Evolutionary conservation across 176 grass and related monocot genomes (phyloP), one percentile per base, ranked within the genome.

Genomic region (Ananas comosus): DNA sequence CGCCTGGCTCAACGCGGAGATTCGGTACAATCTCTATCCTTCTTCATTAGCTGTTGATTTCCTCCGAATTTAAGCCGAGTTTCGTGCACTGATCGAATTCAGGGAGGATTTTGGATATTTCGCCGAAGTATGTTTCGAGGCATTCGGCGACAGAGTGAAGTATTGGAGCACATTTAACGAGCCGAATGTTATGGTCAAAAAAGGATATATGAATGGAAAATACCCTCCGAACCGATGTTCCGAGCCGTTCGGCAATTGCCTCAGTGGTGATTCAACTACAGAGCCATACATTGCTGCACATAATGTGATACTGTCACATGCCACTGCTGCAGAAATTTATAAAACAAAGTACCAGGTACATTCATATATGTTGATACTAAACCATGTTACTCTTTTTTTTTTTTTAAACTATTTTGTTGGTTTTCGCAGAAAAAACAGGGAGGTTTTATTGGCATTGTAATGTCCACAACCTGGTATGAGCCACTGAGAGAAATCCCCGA

Each of bases 131-230:
- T 93, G 86, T 70, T 93, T 88, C 77, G 53, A 64, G 14, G 77
- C 71, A 56, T 93, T 93, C 57, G 90, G 90, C 0, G 80, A 88
- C 67, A 83, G 86, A 65, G 86, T 93, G 53, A 88, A 69, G 68
- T 83, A 86, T 51, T 93, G 83, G 90, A 59, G 47, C 70, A 86
- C 83, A 67, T 86, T 93, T 66, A 94, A 94, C 70, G 90, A 89
- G 83, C 86, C 90, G 29, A 89, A 84, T 66, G 48, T 84, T 10
- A 19, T 64, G 10, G 69, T 72, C 11, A 72, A 10, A 27, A 53
- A 42, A 9, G 83, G 85, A 17, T 92, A 88, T 73, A 51, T 82
- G 16, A 5, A 27, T 11, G 85, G 89, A 58, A 72, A 16, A 58
- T 88, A 78, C 54, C 85, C 89, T 19, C 89, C 85, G 23, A 27